Conservation (phyloP, 73 alveolate species). For the Effrenium voratum region DNA sequence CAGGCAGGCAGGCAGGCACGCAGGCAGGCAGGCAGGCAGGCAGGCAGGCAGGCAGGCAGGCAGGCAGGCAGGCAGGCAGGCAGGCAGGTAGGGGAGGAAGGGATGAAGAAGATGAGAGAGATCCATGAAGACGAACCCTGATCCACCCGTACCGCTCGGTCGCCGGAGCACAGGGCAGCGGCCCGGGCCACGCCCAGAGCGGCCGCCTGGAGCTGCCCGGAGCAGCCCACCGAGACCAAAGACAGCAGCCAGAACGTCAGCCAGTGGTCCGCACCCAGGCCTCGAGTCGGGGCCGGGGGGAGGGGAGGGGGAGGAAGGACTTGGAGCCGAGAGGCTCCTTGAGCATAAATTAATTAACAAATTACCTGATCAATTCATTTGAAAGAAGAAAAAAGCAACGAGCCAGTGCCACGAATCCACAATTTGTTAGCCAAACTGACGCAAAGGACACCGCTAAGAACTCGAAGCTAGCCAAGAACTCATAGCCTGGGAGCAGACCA, state of each 20-base stretch:
- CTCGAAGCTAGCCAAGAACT: no score
- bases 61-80: background rate
- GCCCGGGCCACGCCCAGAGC: constrained; percentile 50
- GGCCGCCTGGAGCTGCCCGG: constrained; percentile 28
- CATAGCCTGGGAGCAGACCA: no score
- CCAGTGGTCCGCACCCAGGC: constrained; percentile 43
- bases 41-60: background rate
- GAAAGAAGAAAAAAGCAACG: no score
- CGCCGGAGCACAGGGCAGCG: background rate
- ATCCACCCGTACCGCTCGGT: background rate
- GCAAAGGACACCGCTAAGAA: no score
- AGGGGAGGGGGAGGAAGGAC: no score
- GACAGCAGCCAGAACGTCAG: constrained; percentile 33
- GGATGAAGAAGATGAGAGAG: background rate
- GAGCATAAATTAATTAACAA: no score
- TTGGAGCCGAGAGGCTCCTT: no score
- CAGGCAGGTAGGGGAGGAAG: background rate
- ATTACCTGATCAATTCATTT: no score
- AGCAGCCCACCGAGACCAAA: background rate
- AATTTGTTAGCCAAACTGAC: no score
- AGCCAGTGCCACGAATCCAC: no score
- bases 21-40: constrained; percentile 6
- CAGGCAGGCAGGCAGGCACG: background rate
- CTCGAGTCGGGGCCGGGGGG: no score
- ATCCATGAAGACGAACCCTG: background rate